Conservation (phyloP, 306 rosid species). For the Ziziphus jujuba region DNA sequence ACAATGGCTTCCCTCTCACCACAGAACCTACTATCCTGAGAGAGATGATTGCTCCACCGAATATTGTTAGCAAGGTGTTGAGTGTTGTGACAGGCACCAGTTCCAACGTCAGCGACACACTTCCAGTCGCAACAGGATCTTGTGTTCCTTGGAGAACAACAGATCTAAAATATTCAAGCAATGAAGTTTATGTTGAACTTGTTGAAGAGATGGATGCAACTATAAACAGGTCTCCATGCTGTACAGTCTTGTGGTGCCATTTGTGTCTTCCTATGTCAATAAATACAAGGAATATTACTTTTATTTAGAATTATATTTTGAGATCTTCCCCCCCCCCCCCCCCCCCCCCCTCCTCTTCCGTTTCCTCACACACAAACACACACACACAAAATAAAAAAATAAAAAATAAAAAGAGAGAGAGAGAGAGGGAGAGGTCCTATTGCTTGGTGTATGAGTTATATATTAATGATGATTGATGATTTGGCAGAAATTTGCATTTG, state of each 20-base stretch:
- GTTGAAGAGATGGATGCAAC: conserved; percentile 90
- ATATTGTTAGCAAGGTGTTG: conserved; percentile 83
- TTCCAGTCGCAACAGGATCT: conserved; percentile 82
- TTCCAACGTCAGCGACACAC: conserved; percentile 85
- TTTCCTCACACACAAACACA: background rate
- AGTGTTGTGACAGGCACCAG: conserved; percentile 91
- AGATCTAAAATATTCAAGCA: conserved; percentile 66
- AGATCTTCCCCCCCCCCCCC: too few species aligned
- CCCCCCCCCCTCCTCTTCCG: background rate
- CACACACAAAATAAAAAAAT: too few species aligned
- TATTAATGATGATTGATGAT: background rate
- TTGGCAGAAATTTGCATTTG: background rate
- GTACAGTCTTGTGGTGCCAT: background rate
- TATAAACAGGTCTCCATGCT: conserved; percentile 60
- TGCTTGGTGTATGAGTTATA: background rate
- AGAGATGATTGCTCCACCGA: conserved; percentile 97
- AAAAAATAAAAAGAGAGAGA: background rate
- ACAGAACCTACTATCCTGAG: conserved; percentile 87
- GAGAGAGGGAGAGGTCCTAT: conserved; percentile 4
- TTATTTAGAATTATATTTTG: background rate
- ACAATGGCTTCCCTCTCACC: conserved; percentile 96
- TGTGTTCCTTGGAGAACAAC: conserved; percentile 83
- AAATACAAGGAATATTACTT: background rate
- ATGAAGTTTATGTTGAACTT: conserved; percentile 86
- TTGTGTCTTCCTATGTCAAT: background rate